Evolutionary conservation across 148 eudicot species (phyloP).

Genomic region (Suaeda aralocaspica): DNA sequence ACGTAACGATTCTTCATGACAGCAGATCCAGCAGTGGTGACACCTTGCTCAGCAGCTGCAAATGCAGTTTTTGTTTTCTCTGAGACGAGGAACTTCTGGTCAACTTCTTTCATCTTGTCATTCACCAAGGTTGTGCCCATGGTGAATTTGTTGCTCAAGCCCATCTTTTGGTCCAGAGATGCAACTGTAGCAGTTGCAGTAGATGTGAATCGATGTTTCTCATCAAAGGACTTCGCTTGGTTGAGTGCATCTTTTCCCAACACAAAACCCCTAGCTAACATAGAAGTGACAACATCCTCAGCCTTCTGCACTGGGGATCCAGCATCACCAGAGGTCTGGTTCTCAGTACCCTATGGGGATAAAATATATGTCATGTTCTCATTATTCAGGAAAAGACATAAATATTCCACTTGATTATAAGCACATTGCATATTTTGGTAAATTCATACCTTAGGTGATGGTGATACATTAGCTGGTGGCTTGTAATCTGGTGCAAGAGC

Average conservation of each 20-base stretch:
- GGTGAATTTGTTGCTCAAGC: slow-evolving; percentile 64
- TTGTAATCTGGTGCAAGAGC: slow-evolving; percentile 73
- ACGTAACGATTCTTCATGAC: slow-evolving; percentile 86
- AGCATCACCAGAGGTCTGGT: slow-evolving; percentile 30
- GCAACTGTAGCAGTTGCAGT: slow-evolving; percentile 80
- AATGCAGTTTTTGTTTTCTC: slow-evolving; percentile 81
- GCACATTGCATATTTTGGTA: neutral
- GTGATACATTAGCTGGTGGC: slow-evolving; percentile 48
- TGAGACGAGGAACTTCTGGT: slow-evolving; percentile 79
- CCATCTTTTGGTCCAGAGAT: slow-evolving; percentile 81
- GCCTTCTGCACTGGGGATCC: slow-evolving; percentile 75
- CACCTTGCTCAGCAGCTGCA: slow-evolving; percentile 82
- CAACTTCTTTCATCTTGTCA: slow-evolving; percentile 83
- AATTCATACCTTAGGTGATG: slow-evolving; percentile 43
- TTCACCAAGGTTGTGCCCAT: slow-evolving; percentile 71
- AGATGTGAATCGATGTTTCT: slow-evolving; percentile 68
- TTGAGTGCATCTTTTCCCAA: slow-evolving; percentile 78
- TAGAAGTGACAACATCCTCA: slow-evolving; percentile 81
- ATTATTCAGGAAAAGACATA: slow-evolving; percentile 1
- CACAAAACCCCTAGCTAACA: slow-evolving; percentile 89
- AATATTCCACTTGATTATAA: neutral
- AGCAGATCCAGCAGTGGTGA: slow-evolving; percentile 76
- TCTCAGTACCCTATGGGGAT: slow-evolving; percentile 36
- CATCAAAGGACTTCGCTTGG: slow-evolving; percentile 82
- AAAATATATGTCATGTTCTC: slow-evolving; percentile 2